Base-by-base conservation (phyloP, 176 grass and related monocot genomes). In the Dactylis glomerata region DNA sequence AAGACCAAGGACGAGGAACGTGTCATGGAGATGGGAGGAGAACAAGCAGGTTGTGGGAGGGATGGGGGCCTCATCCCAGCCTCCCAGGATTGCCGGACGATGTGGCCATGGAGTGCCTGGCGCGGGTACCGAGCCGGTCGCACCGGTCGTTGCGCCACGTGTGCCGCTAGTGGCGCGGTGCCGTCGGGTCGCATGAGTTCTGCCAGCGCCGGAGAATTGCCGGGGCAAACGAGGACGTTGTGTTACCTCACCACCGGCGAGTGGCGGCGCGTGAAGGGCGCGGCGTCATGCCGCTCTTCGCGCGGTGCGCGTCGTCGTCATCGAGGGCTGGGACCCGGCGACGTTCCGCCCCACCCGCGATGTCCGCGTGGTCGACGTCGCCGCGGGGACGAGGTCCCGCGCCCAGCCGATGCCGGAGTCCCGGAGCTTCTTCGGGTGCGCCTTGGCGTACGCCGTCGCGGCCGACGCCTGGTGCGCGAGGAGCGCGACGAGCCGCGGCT, bases 401-500 rank as follows among this genome's bases (percentile, higher is more conserved):
- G 87, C 87, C 31, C 28, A 10, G 81, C 19, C 26, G 51, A 89
- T 92, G 81, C 64, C 72, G 7, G 72, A 86, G 24, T 32, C 10
- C 16, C 71, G 92, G 72, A 84, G 79, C n/a, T 92, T 92, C 86
- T 94, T 94, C 65, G 92, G 86, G 1, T 89, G 84, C 82, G 71
- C 87, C 14, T 49, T 82, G 26, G 76, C 77, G 26, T 94, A 94
- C 87, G 59, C 59, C 78, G 86, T 77, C 37, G 54, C 71, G 5
- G 28, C 46, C 32, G 86, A 89, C 33, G 83, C 54, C 62, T 94
- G 92, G 89, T 68, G 73, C 58, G 77, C 83, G 63, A 94, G 77
- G 92, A 94, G 84, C 83, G 92, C 40, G 92, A 94, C 87, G 89
- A 94, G 83, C 90, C 86, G 40, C 86, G 81, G 57, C 80, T 87